Evolutionary conservation across 2,329 filamentous ascomycete genomes (phyloP), one percentile per base, ranked within the genome.

Genomic region (Aureobasidium sp.): DNA sequence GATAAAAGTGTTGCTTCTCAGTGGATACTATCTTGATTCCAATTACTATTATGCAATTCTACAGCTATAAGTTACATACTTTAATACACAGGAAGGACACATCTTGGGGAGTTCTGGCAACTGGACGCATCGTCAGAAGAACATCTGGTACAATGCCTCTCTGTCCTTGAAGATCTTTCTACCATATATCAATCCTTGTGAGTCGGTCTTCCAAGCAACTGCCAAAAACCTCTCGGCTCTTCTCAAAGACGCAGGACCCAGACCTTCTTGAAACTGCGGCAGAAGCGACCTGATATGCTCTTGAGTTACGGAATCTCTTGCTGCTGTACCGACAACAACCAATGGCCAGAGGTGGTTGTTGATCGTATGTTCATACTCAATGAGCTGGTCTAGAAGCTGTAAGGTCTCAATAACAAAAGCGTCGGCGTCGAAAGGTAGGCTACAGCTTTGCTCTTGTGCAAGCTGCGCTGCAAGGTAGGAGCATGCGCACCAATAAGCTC

Each of bases 401-500:
- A 52, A 5, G 8, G 30, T 37, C n/a, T 54, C 32, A 6, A 7
- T 39, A 4, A 54, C 25, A 15, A 61, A 44, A 25, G 21, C 36
- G 16, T 21, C 16, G 4, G 16, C 7, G 5, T 54, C 39, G 10
- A 30, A 30, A 10, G 36, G 34, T 27, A 41, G 5, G 4, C 13
- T 6, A 27, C 30, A n/a, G 10, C 15, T 32, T 16, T 15, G 25
- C n/a, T 53, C 15, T 27, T 53, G 16, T 8, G 39, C 34, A 11
- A 61, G 59, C 21, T 45, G 15, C 6, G 39, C 29, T 3, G 41
- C n/a, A 3, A 61, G 59, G 21, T 39, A 54, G 2, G 59, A 61
- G 21, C 59, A 61, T 47, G 59, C 59, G 16, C 47, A 54, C 59
- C 59, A 61, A 37, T 61, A 61, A 27, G 48, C 39, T 2, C 25